Evolutionary conservation across 805 yeast species (phyloP).

Genomic region (Candida taoyuanica): DNA sequence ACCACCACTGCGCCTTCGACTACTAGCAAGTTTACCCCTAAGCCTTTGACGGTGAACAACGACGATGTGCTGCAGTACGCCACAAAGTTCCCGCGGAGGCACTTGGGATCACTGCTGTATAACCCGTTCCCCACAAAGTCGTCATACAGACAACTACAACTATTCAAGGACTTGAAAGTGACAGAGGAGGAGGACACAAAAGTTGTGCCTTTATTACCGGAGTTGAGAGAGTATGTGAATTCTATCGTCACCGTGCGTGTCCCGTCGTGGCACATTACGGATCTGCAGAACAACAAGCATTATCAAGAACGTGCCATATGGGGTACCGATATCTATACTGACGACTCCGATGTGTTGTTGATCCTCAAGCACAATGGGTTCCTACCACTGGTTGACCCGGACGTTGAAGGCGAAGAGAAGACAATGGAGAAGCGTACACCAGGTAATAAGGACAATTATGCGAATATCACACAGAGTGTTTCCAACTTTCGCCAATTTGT

Average conservation of each 20-base stretch:
- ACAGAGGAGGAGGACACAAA: constrained; percentile 7
- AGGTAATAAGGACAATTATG: constrained; percentile 33
- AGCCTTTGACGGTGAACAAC: constrained; percentile 31
- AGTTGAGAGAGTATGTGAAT: constrained; percentile 38
- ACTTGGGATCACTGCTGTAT: constrained; percentile 56
- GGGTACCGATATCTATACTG: constrained; percentile 94
- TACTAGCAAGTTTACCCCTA: background rate
- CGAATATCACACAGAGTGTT: constrained; percentile 29
- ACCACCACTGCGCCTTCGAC: background rate
- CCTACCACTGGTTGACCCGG: constrained; percentile 34
- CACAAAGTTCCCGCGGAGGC: constrained; percentile 37
- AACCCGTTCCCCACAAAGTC: constrained; percentile 49
- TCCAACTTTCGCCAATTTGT: constrained; percentile 24
- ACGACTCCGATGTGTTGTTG: constrained; percentile 81
- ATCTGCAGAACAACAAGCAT: constrained; percentile 23
- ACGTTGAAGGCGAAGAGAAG: constrained; percentile 18
- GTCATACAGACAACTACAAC: constrained; percentile 25
- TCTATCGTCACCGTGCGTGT: constrained; percentile 29
- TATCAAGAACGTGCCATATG: constrained; percentile 46
- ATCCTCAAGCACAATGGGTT: constrained; percentile 75
- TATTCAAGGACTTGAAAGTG: constrained; percentile 5
- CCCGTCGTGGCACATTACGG: constrained; percentile 24
- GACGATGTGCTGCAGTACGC: constrained; percentile 37
- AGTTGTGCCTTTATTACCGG: constrained; percentile 28
- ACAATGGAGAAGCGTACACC: constrained; percentile 32